Percentiles rank a stretch among this genome's conserved stretches.
Conservation (phyloP, 73 alveolate species). For the Tetrahymena malaccensis region DNA sequence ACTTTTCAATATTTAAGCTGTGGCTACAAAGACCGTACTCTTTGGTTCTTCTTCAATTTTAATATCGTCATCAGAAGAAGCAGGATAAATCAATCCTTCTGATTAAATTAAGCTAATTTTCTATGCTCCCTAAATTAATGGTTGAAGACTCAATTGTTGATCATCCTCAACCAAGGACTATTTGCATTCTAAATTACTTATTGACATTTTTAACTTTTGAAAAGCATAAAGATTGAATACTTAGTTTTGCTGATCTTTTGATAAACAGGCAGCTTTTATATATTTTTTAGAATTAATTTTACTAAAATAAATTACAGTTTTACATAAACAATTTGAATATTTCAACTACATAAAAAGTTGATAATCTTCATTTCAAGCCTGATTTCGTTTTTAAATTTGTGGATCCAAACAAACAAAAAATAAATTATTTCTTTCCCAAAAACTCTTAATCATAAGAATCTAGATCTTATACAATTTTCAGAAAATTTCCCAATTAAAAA, state of each 20-base stretch:
- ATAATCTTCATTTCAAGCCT: too few relatives aligned
- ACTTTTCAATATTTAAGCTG: background rate
- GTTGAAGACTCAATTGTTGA: background rate
- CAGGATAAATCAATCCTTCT: background rate
- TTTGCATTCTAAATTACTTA: background rate
- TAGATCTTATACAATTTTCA: background rate
- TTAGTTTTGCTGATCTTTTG: background rate
- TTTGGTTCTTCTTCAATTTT: background rate
- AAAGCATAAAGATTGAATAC: background rate
- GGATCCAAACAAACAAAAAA: background rate
- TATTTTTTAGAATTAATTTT: too few relatives aligned
- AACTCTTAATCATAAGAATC: background rate
- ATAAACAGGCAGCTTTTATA: too few relatives aligned
- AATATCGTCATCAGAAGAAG: background rate
- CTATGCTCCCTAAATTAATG: background rate
- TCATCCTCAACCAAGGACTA: background rate
- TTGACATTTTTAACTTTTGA: background rate
- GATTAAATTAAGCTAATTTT: background rate
- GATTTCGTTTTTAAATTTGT: background rate
- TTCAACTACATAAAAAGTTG: background rate
- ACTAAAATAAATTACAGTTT: too few relatives aligned
- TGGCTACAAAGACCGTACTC: background rate
- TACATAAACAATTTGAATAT: background rate
- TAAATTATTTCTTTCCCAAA: background rate
- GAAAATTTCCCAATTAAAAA: background rate